Evolutionary conservation across 129 eudicot genomes (phyloP), one percentile per base, ranked within the genome.

Genomic region (Saussurea involucrata): DNA sequence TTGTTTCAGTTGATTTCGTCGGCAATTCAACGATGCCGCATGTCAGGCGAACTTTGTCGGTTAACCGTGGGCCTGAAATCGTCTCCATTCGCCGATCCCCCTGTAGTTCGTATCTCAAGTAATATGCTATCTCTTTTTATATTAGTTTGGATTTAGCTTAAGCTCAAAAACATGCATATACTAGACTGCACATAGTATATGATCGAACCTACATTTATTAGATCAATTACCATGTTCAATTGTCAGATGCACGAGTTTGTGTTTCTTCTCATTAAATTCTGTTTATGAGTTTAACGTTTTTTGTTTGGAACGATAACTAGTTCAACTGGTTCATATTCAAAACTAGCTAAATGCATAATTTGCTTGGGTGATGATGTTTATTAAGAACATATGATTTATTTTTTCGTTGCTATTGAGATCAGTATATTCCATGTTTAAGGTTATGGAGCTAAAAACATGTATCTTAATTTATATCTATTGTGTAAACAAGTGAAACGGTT

Each of bases 11-110:
- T 95, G 34, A 91, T 91, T 53, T 81, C 82, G 22, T 86, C 79
- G 27, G 90, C 98, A 28, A 80, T 92, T 82, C 96, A 79, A 69
- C 70, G 98, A 69, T 95, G 98, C 61, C 98, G 94, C 58, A 69
- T 66, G 46, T 87, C 87, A 11, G 96, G 80, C 32, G 94, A 85
- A 63, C 87, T 87, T 21, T 95, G 98, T 82, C 83, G 94, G 79
- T 83, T 95, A 76, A 81, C 98, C 49, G 88, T 91, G 36, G 74
- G 73, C 66, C 60, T 95, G 24, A 90, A 72, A 83, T 75, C 79
- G 32, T 68, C 74, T 76, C 81, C 84, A 9, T 44, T 64, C 24
- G 69, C 84, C 74, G 15, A 70, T 82, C 84, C 84, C 73, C 84
- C 86, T 18, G 68, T 75, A 17, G 76, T 87, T 80, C 90, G 82